Conservation (phyloP, 345 rosid genomes). For the Dipteronia dyeriana region DNA sequence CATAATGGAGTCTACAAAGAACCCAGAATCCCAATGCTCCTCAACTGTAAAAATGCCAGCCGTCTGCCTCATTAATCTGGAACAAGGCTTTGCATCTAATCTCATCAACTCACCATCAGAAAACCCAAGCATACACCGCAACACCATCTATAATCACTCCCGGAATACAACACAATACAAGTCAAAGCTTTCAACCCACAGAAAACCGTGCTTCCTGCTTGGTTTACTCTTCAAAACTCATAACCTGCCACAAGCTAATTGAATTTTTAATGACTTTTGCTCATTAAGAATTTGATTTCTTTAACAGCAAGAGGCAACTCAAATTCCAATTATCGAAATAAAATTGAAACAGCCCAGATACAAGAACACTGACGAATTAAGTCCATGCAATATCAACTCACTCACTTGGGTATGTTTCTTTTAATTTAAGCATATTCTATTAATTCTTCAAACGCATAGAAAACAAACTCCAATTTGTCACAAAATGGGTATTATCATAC, state of each 20-base stretch:
- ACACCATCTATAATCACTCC: constrained; percentile 44
- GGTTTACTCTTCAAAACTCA: not conserved
- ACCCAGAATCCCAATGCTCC: constrained; percentile 90
- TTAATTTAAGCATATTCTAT: not conserved
- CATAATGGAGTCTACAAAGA: constrained; percentile 78
- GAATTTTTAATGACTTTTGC: not conserved
- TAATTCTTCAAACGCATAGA: no score
- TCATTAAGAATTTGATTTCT: not conserved
- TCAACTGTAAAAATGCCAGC: constrained; percentile 67
- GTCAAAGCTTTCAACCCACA: not conserved
- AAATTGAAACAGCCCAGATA: not conserved
- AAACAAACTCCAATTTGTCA: no score
- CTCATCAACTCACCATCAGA: constrained; percentile 87
- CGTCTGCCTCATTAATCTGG: constrained; percentile 75
- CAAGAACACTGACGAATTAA: not conserved
- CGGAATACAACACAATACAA: not conserved
- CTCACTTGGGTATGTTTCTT: not conserved
- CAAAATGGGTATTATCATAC: no score
- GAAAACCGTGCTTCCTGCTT: not conserved
- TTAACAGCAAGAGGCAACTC: not conserved
- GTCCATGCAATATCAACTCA: not conserved
- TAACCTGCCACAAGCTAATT: not conserved
- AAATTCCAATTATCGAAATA: not conserved
- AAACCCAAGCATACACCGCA: constrained; percentile 63
- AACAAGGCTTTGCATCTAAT: constrained; percentile 79